These are phyloP conservation scores for Mariannaea elegans DNA, from an alignment of 2,329 filamentous ascomycete species.

Conservation along the genomic window DNA sequence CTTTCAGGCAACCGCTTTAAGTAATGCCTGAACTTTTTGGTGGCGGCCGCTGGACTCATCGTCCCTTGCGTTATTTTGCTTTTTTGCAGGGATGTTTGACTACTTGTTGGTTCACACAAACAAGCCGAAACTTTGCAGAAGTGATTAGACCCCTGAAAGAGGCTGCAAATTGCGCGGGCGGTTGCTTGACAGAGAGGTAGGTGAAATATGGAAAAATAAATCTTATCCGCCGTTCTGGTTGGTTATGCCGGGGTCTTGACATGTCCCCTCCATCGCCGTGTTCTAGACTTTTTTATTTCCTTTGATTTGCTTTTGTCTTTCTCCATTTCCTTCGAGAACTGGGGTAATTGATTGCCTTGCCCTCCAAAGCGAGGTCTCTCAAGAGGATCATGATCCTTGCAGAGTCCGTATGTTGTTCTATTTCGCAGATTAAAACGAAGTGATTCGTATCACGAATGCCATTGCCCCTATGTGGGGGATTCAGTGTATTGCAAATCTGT, in stretches of 20 bases:
- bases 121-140: not conserved
- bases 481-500: too few relatives aligned
- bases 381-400: not conserved
- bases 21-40: not conserved
- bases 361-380: not conserved
- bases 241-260: not conserved
- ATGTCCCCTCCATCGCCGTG: not conserved
- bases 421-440: not conserved
- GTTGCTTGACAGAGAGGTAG: slow-evolving; percentile 2
- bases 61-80: not conserved
- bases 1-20: not conserved
- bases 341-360: not conserved
- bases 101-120: slow-evolving; percentile 6
- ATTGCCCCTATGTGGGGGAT: too few relatives aligned
- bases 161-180: slow-evolving; percentile 2
- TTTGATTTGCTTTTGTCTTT: not conserved
- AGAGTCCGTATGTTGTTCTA: not conserved
- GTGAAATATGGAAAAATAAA: not conserved
- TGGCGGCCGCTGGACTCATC: not conserved
- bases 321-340: slow-evolving; percentile 3
- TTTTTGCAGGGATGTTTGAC: too few relatives aligned
- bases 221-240: not conserved
- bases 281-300: not conserved
- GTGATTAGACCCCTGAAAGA: not conserved
- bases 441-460: not conserved